Base-by-base conservation (phyloP, 208 protist genomes). In the Plasmodiophora brassicae region DNA sequence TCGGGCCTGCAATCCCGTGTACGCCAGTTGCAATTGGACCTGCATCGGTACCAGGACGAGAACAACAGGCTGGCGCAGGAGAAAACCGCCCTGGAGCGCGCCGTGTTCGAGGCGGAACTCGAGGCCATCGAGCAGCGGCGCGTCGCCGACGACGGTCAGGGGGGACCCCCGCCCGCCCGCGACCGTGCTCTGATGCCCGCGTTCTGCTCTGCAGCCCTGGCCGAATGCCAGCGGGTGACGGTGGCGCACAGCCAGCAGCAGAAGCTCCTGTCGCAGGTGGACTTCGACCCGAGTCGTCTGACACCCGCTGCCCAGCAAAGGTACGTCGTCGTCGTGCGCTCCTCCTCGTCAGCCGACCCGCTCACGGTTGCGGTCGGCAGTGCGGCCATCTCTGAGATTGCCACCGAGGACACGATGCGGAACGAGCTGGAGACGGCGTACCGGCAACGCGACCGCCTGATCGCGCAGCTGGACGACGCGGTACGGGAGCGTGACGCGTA, bases 41-140 rank as follows among this genome's bases (percentile, higher is more conserved):
- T n/a, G n/a, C n/a, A n/a, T n/a, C n/a, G n/a, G n/a, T n/a, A n/a
- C n/a, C n/a, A n/a, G n/a, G n/a, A n/a, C n/a, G n/a, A n/a, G n/a
- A n/a, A n/a, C n/a, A n/a, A n/a, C n/a, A n/a, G n/a, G n/a, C n/a
- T n/a, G n/a, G n/a, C n/a, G n/a, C n/a, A n/a, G n/a, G n/a, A 5
- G 14, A 78, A 32, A 32, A n/a, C 5, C 5, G 65, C 32, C 41
- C 65, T 78, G 5, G 65, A 78, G n/a, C 65, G 65, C 32, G 5
- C 65, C 14, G 32, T 78, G 41, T 78, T 78, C n/a, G 65, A 78
- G 65, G 65, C 65, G 10, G 65, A 78, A 32, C 65, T 78, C 65
- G 65, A 78, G n/a, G 32, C 65, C 32, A 78, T 78, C n/a, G 65
- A 78, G 41, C 65, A 32, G 14, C 5, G 41, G 41, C 65, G 65